These are phyloP conservation scores for Epichloe baconii DNA, from an alignment of 2,329 filamentous ascomycete genomes.

Conservation along the genomic window DNA sequence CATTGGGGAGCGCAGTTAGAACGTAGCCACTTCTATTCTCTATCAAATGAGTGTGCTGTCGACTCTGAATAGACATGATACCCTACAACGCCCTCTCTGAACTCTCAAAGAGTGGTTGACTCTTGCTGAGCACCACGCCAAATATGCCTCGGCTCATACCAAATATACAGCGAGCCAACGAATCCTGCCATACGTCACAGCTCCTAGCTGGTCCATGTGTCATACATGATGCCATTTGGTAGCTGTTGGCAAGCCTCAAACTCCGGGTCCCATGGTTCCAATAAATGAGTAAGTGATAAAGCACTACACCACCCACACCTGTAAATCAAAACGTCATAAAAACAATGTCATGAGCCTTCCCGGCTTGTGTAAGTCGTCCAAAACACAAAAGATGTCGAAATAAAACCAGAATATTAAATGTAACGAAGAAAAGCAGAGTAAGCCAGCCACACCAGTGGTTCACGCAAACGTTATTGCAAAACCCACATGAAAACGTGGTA, in stretches of 20 bases:
- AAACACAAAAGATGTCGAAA: not conserved
- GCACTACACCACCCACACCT: not conserved
- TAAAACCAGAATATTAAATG: not conserved
- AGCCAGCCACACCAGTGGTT: not conserved
- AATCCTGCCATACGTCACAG: not conserved
- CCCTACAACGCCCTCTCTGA: not conserved
- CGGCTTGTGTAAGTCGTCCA: not conserved
- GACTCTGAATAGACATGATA: not conserved
- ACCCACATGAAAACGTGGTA: not conserved
- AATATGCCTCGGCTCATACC: not conserved
- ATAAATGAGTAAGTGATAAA: not conserved
- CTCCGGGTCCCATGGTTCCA: constrained; percentile 1
- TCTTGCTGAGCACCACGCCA: not conserved
- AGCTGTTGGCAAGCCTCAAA: not conserved
- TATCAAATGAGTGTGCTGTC: constrained; percentile 6
- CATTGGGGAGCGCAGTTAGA: not conserved
- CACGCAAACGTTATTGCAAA: not conserved
- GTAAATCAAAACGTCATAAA: not conserved
- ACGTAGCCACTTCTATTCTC: constrained; percentile 3
- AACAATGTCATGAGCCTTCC: not conserved
- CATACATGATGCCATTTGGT: not conserved
- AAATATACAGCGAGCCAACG: not conserved
- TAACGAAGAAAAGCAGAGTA: not conserved
- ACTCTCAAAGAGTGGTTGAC: not conserved
- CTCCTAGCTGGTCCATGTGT: not conserved